These are phyloP conservation scores for Tubosaeta sp. DNA, from an alignment of 768 basidiomycete genomes.

Conservation along the genomic window DNA sequence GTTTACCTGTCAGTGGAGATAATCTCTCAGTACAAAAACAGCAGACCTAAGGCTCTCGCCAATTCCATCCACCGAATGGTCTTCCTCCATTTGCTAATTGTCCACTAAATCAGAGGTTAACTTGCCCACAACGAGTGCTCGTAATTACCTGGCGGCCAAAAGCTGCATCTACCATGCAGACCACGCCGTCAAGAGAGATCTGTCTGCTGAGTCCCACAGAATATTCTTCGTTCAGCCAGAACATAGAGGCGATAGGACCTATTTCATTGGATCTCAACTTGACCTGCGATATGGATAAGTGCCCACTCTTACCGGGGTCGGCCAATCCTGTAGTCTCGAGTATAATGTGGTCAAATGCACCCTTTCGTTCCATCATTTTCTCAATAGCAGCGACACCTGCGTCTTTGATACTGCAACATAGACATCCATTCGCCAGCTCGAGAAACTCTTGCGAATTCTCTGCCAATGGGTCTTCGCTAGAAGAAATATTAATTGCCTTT, in stretches of 20 bases:
- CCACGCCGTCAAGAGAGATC: slow-evolving; percentile 81
- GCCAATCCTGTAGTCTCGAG: slow-evolving; percentile 95
- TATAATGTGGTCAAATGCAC: slow-evolving; percentile 91
- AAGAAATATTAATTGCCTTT: slow-evolving; percentile 80
- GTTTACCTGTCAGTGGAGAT: neutral
- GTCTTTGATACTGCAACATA: slow-evolving; percentile 99
- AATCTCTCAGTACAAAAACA: neutral
- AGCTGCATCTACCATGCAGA: slow-evolving; percentile 88
- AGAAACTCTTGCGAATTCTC: slow-evolving; percentile 80
- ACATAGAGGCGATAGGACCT: slow-evolving; percentile 86
- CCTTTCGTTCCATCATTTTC: slow-evolving; percentile 81
- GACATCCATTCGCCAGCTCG: slow-evolving; percentile 91
- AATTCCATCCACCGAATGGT: slow-evolving; percentile 55
- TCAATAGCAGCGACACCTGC: slow-evolving; percentile 91
- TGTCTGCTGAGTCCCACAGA: slow-evolving; percentile 62
- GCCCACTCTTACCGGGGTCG: slow-evolving; percentile 67
- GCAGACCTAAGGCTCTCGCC: slow-evolving; percentile 78
- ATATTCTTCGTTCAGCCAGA: slow-evolving; percentile 86
- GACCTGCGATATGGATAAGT: neutral
- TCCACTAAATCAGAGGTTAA: slow-evolving; percentile 2
- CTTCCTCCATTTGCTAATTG: slow-evolving; percentile 81
- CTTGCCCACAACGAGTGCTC: slow-evolving; percentile 29
- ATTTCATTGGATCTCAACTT: slow-evolving; percentile 2
- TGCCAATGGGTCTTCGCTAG: slow-evolving; percentile 55
- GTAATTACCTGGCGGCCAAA: slow-evolving; percentile 61